Evolutionary conservation across 225 moss, liverwort and hornwort species (phyloP).

Genomic region (Climacium dendroides): DNA sequence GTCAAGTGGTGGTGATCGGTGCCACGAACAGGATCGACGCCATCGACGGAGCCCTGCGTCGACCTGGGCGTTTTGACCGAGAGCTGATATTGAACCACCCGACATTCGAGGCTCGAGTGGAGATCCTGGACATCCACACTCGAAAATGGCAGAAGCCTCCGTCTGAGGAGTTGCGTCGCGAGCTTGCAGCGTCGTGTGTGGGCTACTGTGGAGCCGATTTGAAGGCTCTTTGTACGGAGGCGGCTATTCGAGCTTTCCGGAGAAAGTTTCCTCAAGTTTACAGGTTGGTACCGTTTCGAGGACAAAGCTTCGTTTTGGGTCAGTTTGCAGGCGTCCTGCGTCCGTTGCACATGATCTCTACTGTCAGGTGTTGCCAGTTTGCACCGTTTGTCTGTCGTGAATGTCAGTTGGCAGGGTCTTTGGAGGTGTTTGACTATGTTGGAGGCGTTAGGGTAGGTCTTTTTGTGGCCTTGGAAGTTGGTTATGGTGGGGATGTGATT

Average conservation of each 20-base stretch:
- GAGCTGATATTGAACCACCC: neutral
- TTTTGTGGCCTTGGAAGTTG: neutral
- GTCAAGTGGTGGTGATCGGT: neutral
- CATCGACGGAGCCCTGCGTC: neutral
- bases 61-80: neutral
- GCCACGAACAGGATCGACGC: neutral
- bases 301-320: neutral
- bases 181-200: neutral
- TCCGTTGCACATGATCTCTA: neutral
- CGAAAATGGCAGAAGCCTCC: neutral
- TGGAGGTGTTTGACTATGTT: neutral
- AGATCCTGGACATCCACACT: neutral
- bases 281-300: neutral
- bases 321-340: neutral
- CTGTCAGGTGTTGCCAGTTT: neutral
- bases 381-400: neutral
- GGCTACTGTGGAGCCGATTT: neutral
- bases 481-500: neutral
- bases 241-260: neutral
- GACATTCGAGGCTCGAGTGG: neutral
- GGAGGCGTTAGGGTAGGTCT: neutral
- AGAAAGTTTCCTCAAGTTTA: neutral
- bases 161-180: neutral
- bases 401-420: neutral
- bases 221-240: neutral